Evolutionary conservation across 73 alveolate genomes (phyloP).

Genomic region (Blepharisma stoltei): DNA sequence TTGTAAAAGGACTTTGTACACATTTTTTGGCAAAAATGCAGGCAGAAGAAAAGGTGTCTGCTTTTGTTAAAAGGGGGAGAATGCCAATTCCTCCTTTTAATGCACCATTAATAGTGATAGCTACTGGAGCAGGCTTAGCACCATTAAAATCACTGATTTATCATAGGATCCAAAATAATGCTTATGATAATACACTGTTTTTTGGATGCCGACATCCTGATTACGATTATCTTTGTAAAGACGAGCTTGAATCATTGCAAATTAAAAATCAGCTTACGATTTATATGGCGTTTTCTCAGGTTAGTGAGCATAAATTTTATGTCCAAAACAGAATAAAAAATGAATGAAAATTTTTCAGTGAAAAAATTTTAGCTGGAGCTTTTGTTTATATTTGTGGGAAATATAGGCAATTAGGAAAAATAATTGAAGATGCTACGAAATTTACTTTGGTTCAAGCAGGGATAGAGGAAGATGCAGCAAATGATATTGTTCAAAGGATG

Average conservation of each 20-base stretch:
- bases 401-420: neutral
- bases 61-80: conserved; percentile 57
- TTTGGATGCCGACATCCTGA: conserved; percentile 68
- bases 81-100: conserved; percentile 40
- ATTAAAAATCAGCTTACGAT: conserved; percentile 36
- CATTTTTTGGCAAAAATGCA: conserved; percentile 43
- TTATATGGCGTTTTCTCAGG: conserved; percentile 57
- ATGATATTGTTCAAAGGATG: too few species aligned
- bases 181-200: conserved; percentile 38
- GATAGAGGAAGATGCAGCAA: too few species aligned
- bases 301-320: conserved; percentile 50
- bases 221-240: conserved; percentile 60
- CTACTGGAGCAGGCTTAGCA: conserved; percentile 79
- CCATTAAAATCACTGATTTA: conserved; percentile 59
- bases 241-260: conserved; percentile 47
- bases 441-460: too few species aligned
- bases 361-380: conserved; percentile 47
- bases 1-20: conserved; percentile 69
- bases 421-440: too few species aligned
- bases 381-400: conserved; percentile 68
- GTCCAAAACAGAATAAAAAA: conserved; percentile 68
- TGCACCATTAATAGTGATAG: conserved; percentile 58
- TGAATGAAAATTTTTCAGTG: conserved; percentile 37
- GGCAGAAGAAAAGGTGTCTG: conserved; percentile 30
- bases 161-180: conserved; percentile 19